Evolutionary conservation across 208 protist species (phyloP).

Genomic region (Herpetomonas tarakana): DNA sequence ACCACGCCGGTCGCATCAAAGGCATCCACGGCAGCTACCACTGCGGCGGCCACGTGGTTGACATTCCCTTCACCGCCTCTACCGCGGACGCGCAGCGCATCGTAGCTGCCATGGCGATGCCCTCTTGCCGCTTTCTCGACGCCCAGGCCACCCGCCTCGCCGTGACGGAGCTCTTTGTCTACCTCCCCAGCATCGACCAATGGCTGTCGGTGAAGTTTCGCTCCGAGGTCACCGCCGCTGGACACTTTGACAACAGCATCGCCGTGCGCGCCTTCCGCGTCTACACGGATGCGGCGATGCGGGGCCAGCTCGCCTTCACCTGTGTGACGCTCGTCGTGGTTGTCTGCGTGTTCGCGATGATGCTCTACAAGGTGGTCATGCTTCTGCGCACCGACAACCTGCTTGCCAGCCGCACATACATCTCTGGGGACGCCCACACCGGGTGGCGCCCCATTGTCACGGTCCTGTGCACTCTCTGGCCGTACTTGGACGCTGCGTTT

Average conservation of each 20-base stretch:
- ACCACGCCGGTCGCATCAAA: background rate
- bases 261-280: constrained; percentile 16
- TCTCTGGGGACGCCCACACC: background rate
- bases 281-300: constrained; percentile 9
- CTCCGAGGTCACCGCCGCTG: constrained; percentile 18
- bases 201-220: constrained; percentile 20
- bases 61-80: constrained; percentile 26
- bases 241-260: constrained; percentile 5
- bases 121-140: constrained; percentile 21
- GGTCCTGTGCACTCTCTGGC: constrained; percentile 15
- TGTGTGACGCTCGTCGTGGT: constrained; percentile 15
- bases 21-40: constrained; percentile 16
- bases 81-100: background rate
- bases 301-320: constrained; percentile 10
- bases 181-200: constrained; percentile 15
- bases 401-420: background rate
- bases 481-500: constrained; percentile 20
- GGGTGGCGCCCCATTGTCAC: background rate
- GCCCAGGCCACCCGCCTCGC: constrained; percentile 21
- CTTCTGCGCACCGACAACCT: background rate
- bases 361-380: constrained; percentile 9
- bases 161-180: constrained; percentile 23
- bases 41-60: constrained; percentile 31
- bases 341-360: constrained; percentile 9
- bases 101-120: constrained; percentile 1